Conservation (phyloP, 768 basidiomycete species). For the Lentinula edodes region DNA sequence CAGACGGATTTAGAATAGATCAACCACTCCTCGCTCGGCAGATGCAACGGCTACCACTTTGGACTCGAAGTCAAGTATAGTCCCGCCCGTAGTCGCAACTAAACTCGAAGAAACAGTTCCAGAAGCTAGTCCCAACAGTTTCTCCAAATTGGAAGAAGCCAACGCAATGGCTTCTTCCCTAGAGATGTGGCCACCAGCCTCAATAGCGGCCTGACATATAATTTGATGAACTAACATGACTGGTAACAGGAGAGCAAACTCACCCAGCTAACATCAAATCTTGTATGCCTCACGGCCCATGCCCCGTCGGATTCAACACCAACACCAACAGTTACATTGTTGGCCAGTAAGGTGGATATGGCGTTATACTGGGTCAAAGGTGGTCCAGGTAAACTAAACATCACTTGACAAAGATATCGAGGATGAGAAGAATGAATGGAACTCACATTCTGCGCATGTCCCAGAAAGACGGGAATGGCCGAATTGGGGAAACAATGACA, state of each 20-base stretch:
- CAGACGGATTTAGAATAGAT: constrained; percentile 2
- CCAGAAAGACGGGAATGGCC: constrained; percentile 70
- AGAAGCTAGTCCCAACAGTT: constrained; percentile 30
- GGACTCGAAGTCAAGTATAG: constrained; percentile 32
- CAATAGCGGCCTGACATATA: constrained; percentile 14
- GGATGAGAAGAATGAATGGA: background rate
- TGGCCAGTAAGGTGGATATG: constrained; percentile 46
- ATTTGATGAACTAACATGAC: too few species aligned
- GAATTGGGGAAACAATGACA: constrained; percentile 59
- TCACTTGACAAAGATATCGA: background rate
- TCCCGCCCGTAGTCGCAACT: constrained; percentile 30
- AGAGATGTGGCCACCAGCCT: constrained; percentile 23
- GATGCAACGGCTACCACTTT: constrained; percentile 37
- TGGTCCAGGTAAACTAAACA: constrained; percentile 33
- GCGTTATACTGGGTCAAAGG: constrained; percentile 46
- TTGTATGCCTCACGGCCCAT: constrained; percentile 62
- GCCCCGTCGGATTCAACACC: constrained; percentile 41
- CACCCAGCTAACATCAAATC: constrained; percentile 78
- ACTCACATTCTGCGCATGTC: constrained; percentile 54
- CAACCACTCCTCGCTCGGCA: constrained; percentile 15
- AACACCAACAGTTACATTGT: constrained; percentile 67
- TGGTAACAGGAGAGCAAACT: constrained; percentile 15
- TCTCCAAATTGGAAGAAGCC: constrained; percentile 37
- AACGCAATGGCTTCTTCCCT: constrained; percentile 30
- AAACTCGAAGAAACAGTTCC: constrained; percentile 18